Evolutionary conservation across 495 filamentous ascomycete species (phyloP).

Genomic region (Pyrenula massariospora): DNA sequence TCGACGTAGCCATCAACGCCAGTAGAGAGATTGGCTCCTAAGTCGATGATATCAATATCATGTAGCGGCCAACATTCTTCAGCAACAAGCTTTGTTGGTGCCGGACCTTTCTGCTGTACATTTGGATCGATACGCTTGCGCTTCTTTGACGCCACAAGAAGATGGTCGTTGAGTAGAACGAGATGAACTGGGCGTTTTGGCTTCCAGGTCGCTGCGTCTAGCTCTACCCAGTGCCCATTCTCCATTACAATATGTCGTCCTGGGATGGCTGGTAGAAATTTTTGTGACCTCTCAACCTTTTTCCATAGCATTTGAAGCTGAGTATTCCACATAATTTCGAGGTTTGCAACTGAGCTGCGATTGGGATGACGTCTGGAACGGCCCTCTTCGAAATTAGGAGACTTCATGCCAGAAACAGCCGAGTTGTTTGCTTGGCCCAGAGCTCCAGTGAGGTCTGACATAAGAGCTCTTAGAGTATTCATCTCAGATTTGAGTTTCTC

Average conservation of each 20-base stretch:
- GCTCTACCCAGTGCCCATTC: constrained; percentile 82
- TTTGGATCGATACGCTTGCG: constrained; percentile 73
- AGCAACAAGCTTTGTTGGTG: constrained; percentile 70
- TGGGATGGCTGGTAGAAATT: constrained; percentile 82
- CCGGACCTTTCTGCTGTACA: constrained; percentile 39
- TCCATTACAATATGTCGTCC: constrained; percentile 88
- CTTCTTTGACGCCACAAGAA: constrained; percentile 81
- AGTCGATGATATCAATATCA: constrained; percentile 87
- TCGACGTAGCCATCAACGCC: constrained; percentile 41
- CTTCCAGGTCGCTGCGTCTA: constrained; percentile 96
- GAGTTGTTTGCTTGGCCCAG: constrained; percentile 55
- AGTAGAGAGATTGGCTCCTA: constrained; percentile 50
- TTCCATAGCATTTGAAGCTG: constrained; percentile 81
- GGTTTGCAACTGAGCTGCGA: constrained; percentile 64
- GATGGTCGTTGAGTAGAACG: constrained; percentile 87
- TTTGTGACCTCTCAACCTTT: constrained; percentile 89
- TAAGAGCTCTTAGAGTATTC: constrained; percentile 74
- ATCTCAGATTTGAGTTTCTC: constrained; percentile 96
- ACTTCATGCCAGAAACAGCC: constrained; percentile 28
- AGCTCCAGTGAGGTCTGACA: constrained; percentile 77
- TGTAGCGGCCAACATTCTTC: constrained; percentile 91
- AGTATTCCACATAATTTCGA: constrained; percentile 90
- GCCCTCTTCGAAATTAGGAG: constrained; percentile 31
- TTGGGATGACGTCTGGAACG: constrained; percentile 36
- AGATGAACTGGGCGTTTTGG: constrained; percentile 73